Percentiles rank a stretch among this genome's conserved stretches.
Conservation (phyloP, 2,329 filamentous ascomycete genomes). For the Aureobasidium sp. region DNA sequence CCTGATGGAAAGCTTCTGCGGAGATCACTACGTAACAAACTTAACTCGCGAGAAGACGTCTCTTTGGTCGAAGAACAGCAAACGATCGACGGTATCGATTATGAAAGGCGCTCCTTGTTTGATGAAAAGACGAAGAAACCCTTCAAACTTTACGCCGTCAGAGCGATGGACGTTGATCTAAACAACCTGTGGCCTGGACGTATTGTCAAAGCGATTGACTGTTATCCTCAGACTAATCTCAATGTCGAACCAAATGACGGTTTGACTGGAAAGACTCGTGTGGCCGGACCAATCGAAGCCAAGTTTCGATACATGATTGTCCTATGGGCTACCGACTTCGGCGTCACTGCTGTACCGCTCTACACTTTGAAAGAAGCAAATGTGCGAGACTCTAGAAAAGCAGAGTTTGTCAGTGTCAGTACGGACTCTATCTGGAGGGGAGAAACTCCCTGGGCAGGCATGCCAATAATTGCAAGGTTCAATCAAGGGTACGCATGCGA, state of each 20-base stretch:
- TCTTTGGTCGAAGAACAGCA: neutral
- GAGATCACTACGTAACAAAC: neutral
- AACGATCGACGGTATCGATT: neutral
- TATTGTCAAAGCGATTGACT: neutral
- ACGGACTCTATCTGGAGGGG: neutral
- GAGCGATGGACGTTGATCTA: neutral
- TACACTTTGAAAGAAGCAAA: neutral
- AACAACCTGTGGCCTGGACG: neutral
- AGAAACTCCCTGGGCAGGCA: neutral
- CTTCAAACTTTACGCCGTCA: neutral
- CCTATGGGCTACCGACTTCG: neutral
- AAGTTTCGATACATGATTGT: slow-evolving; percentile 7
- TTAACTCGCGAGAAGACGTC: neutral
- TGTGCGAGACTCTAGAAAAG: neutral
- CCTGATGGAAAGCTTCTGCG: neutral
- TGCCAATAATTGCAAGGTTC: neutral
- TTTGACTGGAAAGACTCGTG: neutral
- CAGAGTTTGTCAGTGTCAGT: neutral
- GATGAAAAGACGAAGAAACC: neutral
- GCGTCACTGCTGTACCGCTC: neutral
- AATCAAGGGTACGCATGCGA: neutral
- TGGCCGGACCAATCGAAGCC: neutral
- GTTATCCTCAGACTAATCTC: neutral
- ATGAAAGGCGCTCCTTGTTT: neutral
- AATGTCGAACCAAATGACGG: neutral